Percentiles rank a stretch among this genome's conserved stretches.
phyloP scores from a whole-genome alignment of 495 filamentous ascomycete genomes.

The Daldinia loculata region DNA sequence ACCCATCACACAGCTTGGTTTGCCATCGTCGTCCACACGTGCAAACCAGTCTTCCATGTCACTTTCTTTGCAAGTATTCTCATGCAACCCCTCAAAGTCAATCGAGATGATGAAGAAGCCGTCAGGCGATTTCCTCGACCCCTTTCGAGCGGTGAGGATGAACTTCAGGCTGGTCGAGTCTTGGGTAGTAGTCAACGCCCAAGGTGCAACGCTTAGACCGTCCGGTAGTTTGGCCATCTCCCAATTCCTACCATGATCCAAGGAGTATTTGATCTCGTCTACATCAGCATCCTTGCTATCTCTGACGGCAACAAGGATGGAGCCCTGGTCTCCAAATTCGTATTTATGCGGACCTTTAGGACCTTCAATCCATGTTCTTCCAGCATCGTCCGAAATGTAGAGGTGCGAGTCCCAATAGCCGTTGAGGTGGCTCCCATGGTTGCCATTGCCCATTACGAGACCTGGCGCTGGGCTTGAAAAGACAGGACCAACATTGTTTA shows the following conservation, averaged over 20 bases:
- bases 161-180: constrained; percentile 94
- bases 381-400: constrained; percentile 91
- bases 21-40: constrained; percentile 76
- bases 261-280: constrained; percentile 73
- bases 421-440: constrained; percentile 77
- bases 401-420: constrained; percentile 70
- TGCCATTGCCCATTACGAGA: constrained; percentile 90
- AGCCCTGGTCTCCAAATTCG: constrained; percentile 91
- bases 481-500: constrained; percentile 80
- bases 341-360: constrained; percentile 88
- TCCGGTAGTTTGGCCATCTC: constrained; percentile 66
- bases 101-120: constrained; percentile 71
- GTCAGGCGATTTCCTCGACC: constrained; percentile 54
- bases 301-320: constrained; percentile 80
- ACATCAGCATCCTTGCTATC: constrained; percentile 71
- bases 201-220: constrained; percentile 68
- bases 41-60: constrained; percentile 92
- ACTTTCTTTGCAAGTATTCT: constrained; percentile 76
- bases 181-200: constrained; percentile 80
- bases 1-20: constrained; percentile 92
- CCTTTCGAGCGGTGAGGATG: constrained; percentile 65
- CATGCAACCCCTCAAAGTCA: constrained; percentile 83
- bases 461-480: constrained; percentile 95
- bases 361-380: constrained; percentile 79
- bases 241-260: constrained; percentile 89